Percentiles rank a stretch among this genome's conserved stretches.
phyloP scores from a whole-genome alignment of 2,329 filamentous ascomycete genomes.

The Cladophialophora bantiana region DNA sequence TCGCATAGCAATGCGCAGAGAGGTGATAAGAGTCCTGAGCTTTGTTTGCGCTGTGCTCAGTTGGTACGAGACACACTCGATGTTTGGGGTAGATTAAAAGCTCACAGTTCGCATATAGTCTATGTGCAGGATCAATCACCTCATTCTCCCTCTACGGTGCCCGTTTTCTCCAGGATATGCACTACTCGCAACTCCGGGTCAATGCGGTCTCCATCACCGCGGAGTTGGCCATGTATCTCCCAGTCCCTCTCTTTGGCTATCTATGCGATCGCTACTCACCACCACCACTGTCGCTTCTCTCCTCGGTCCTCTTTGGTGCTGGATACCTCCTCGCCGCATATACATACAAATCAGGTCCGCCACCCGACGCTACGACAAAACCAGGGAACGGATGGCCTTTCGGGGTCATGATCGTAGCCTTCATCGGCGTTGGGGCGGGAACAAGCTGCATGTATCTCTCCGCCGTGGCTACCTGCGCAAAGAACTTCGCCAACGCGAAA shows the following conservation, averaged over 20 bases:
- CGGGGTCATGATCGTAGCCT: slow-evolving; percentile 82
- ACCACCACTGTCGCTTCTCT: slow-evolving; percentile 74
- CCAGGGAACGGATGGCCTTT: slow-evolving; percentile 70
- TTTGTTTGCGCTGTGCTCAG: slow-evolving; percentile 68
- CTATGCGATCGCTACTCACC: slow-evolving; percentile 89
- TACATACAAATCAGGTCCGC: slow-evolving; percentile 70
- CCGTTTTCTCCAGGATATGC: slow-evolving; percentile 82
- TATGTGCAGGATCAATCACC: slow-evolving; percentile 90
- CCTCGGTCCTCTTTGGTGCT: slow-evolving; percentile 75
- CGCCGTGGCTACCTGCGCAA: slow-evolving; percentile 92
- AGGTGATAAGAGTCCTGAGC: slow-evolving; percentile 61
- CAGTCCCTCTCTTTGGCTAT: slow-evolving; percentile 88
- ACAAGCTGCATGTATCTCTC: slow-evolving; percentile 90
- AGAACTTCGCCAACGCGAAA: slow-evolving; percentile 92
- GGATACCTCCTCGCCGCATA: slow-evolving; percentile 86
- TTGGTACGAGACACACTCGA: slow-evolving; percentile 51
- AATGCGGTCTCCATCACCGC: slow-evolving; percentile 88
- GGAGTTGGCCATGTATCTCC: slow-evolving; percentile 87
- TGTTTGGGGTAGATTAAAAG: background rate
- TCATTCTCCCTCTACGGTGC: slow-evolving; percentile 94
- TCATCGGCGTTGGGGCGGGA: slow-evolving; percentile 79
- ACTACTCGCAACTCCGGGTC: slow-evolving; percentile 90
- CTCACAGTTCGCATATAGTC: slow-evolving; percentile 46
- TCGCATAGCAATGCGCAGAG: slow-evolving; percentile 60
- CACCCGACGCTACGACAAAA: slow-evolving; percentile 58